Percentiles rank a stretch among this genome's conserved stretches.
These are phyloP conservation scores for Euphrasia arctica DNA, from an alignment of 305 asterid genomes.

Conservation along the genomic window DNA sequence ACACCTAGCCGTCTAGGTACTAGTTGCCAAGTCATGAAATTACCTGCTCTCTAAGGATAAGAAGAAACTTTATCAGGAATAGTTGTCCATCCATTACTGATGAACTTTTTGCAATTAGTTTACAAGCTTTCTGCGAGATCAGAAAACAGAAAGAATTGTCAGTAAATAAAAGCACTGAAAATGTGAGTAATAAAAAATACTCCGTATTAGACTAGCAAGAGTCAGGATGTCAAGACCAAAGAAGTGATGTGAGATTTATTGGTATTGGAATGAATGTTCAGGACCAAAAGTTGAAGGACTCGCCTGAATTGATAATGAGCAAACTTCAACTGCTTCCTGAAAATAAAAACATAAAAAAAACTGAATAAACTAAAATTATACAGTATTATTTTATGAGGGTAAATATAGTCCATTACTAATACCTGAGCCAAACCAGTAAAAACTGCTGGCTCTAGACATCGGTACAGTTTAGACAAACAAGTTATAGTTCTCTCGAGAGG, in stretches of 20 bases:
- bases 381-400: not conserved
- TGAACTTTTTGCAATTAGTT: slow-evolving; percentile 66
- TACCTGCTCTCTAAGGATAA: slow-evolving; percentile 97
- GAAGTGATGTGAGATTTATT: slow-evolving; percentile 14
- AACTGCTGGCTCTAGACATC: slow-evolving; percentile 82
- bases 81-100: slow-evolving; percentile 92
- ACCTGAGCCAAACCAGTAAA: slow-evolving; percentile 99
- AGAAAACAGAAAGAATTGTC: slow-evolving; percentile 26
- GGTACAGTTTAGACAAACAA: slow-evolving; percentile 85
- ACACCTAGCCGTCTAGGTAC: too few relatives aligned
- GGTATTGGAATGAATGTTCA: slow-evolving; percentile 17
- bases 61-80: slow-evolving; percentile 91
- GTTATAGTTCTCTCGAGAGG: slow-evolving; percentile 96
- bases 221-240: slow-evolving; percentile 11
- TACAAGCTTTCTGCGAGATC: slow-evolving; percentile 88
- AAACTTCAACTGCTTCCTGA: slow-evolving; percentile 96
- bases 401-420: slow-evolving; percentile 29
- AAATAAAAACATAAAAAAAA: too few relatives aligned
- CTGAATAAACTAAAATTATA: slow-evolving; percentile 23
- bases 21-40: not conserved
- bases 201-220: slow-evolving; percentile 14
- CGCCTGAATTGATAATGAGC: slow-evolving; percentile 91
- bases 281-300: slow-evolving; percentile 27
- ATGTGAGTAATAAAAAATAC: slow-evolving; percentile 17
- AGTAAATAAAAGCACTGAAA: slow-evolving; percentile 24